Percentiles rank a stretch among this genome's conserved stretches.
phyloP scores from a whole-genome alignment of 1,284 basidiomycete species.

The Melanopsichium pennsylvanicum region DNA sequence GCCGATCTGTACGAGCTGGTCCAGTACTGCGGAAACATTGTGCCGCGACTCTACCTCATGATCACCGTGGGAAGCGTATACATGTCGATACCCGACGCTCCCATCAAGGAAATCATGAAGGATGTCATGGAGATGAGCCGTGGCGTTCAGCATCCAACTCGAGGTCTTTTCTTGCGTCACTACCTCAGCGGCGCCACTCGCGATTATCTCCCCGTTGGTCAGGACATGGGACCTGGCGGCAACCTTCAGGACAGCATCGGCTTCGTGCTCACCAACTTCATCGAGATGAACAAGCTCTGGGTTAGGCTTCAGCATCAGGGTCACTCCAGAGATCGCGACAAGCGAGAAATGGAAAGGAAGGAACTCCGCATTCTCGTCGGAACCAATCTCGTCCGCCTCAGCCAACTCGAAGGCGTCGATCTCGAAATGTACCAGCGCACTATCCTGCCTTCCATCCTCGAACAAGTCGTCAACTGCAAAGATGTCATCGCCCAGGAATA shows the following conservation, averaged over 20 bases:
- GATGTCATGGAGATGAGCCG: slow-evolving; percentile 66
- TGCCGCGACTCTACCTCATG: slow-evolving; percentile 65
- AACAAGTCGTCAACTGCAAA: slow-evolving; percentile 66
- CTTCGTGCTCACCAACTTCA: slow-evolving; percentile 65
- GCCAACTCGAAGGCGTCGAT: slow-evolving; percentile 64
- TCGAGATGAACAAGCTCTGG: slow-evolving; percentile 67
- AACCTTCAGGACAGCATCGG: slow-evolving; percentile 63
- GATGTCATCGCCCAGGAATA: slow-evolving; percentile 66
- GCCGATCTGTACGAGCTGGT: slow-evolving; percentile 65
- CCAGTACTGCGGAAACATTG: slow-evolving; percentile 65
- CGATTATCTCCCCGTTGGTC: slow-evolving; percentile 63
- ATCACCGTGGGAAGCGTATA: slow-evolving; percentile 66
- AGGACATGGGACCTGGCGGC: slow-evolving; percentile 57
- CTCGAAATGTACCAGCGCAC: slow-evolving; percentile 60
- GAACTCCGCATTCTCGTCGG: slow-evolving; percentile 65
- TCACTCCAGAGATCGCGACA: slow-evolving; percentile 64
- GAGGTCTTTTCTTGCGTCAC: slow-evolving; percentile 65
- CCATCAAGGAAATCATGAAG: slow-evolving; percentile 66
- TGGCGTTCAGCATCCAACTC: slow-evolving; percentile 65
- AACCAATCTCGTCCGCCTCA: slow-evolving; percentile 65
- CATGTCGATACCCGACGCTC: slow-evolving; percentile 65
- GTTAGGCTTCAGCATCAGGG: slow-evolving; percentile 65
- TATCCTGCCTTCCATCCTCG: slow-evolving; percentile 62
- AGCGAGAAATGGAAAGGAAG: slow-evolving; percentile 62
- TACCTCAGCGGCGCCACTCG: slow-evolving; percentile 64